Evolutionary conservation across 2,329 filamentous ascomycete species (phyloP).

Genomic region (Penicillium sp.): DNA sequence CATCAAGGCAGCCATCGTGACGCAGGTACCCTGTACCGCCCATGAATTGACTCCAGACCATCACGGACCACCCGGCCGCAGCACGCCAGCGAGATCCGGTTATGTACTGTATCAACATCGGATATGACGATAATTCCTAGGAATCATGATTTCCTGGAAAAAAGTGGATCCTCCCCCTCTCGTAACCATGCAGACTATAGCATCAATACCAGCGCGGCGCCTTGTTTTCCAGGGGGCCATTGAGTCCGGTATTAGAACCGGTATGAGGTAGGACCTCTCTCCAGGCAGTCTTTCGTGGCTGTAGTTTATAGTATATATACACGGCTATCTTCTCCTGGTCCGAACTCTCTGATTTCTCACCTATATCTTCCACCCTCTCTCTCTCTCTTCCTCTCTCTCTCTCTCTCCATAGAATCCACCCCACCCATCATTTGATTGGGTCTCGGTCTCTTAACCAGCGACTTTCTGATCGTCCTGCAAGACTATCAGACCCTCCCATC

Average conservation of each 20-base stretch:
- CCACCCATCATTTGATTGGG: slow-evolving; percentile 7
- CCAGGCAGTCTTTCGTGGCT: too few relatives aligned
- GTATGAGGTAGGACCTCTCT: slow-evolving; percentile 16
- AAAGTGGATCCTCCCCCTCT: slow-evolving; percentile 32
- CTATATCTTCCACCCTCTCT: slow-evolving; percentile 3
- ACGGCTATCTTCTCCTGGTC: slow-evolving; percentile 2
- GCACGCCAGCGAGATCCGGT: slow-evolving; percentile 14
- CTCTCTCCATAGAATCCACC: neutral
- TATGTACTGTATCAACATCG: slow-evolving; percentile 24
- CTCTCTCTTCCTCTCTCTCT: neutral
- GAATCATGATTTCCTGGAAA: slow-evolving; percentile 35
- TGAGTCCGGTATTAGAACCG: slow-evolving; percentile 12
- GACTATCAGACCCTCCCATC: slow-evolving; percentile 16
- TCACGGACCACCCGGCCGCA: slow-evolving; percentile 12
- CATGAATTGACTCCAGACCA: slow-evolving; percentile 9
- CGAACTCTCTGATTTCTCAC: slow-evolving; percentile 14
- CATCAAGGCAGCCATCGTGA: slow-evolving; percentile 15
- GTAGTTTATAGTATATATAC: slow-evolving; percentile 31
- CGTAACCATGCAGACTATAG: slow-evolving; percentile 13
- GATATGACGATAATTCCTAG: slow-evolving; percentile 45
- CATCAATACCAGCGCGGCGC: slow-evolving; percentile 18
- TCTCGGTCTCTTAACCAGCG: slow-evolving; percentile 11
- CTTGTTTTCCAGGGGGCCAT: slow-evolving; percentile 8
- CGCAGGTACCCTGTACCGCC: slow-evolving; percentile 27
- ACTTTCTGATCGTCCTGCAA: slow-evolving; percentile 7